Base-by-base conservation (phyloP, 164 flowering plant genomes). In the Macadamia integrifolia region DNA sequence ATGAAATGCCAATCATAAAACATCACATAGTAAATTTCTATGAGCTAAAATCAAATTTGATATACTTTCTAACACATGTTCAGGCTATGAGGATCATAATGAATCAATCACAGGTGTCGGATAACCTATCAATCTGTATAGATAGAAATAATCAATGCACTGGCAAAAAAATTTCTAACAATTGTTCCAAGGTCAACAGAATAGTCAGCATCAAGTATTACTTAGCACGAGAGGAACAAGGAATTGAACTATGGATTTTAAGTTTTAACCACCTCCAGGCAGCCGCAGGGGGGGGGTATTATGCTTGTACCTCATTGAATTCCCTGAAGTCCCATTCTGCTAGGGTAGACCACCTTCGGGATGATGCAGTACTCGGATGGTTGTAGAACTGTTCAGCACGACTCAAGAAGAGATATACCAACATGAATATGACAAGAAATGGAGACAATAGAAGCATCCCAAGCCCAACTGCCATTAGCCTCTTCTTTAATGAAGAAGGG, bases 361-460 rank as follows among this genome's bases (percentile, higher is more conserved):
- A 89, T 62, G 94, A 92, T 69, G 94, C 99, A 1, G 89, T 88
- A 73, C 93, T 92, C 61, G 99, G 99, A 78, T 95, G 96, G 71
- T 95, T 91, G 74, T 91, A 95, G 66, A 95, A 89, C 63, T 91
- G 92, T 70, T 92, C 98, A 50, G 99, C 99, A 77, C 92, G 97
- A 80, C 90, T 88, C 81, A 95, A 71, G 76, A 95, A 95, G 71
- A 87, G 89, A 80, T 87, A 91, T 9, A 91, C 97, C 77, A 92
- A 76, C 94, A 92, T 89, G 76, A 91, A 91, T 60, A 95, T 95
- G 74, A 92, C 85, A 67, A 91, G 83, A 76, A 89, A 92, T 10
- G 98, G 99, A 57, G 97, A 92, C 64, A 95, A 92, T 13, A 95
- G 83, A 66, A 92, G 88, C 93, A 91, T 86, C 43, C 70, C 85